Evolutionary conservation across 2,329 filamentous ascomycete genomes (phyloP).

Genomic region (Aspergillus novoparasiticus): DNA sequence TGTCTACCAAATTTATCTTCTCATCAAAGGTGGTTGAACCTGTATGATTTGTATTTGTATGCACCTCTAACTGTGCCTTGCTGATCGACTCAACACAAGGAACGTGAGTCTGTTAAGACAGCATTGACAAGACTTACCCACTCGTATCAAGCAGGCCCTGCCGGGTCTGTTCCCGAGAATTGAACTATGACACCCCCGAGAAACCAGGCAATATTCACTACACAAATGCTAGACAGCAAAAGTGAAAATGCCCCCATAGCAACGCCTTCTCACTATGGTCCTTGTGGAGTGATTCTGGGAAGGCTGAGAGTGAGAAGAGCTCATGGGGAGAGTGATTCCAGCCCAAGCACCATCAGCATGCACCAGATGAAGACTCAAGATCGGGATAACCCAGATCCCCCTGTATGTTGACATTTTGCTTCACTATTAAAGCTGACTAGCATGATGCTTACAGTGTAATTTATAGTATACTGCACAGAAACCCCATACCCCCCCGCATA

Average conservation of each 20-base stretch:
- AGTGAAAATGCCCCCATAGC: neutral
- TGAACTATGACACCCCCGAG: neutral
- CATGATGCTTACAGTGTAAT: neutral
- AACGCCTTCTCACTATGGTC: neutral
- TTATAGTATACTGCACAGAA: neutral
- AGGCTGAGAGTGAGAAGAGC: neutral
- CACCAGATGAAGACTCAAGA: neutral
- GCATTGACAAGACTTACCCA: neutral
- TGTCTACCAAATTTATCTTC: neutral
- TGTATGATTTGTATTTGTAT: neutral
- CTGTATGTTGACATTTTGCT: neutral
- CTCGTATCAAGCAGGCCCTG: neutral
- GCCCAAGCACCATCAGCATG: neutral
- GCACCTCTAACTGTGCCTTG: neutral
- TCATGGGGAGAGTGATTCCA: neutral
- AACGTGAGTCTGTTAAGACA: neutral
- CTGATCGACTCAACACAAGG: neutral
- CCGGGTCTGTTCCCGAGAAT: neutral
- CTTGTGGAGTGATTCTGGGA: neutral
- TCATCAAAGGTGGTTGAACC: neutral
- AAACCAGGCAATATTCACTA: neutral
- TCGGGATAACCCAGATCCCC: neutral
- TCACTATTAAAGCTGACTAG: neutral
- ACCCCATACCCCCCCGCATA: neutral
- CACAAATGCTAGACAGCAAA: neutral